Evolutionary conservation across 495 filamentous ascomycete genomes (phyloP).

Genomic region (Daldinia loculata): DNA sequence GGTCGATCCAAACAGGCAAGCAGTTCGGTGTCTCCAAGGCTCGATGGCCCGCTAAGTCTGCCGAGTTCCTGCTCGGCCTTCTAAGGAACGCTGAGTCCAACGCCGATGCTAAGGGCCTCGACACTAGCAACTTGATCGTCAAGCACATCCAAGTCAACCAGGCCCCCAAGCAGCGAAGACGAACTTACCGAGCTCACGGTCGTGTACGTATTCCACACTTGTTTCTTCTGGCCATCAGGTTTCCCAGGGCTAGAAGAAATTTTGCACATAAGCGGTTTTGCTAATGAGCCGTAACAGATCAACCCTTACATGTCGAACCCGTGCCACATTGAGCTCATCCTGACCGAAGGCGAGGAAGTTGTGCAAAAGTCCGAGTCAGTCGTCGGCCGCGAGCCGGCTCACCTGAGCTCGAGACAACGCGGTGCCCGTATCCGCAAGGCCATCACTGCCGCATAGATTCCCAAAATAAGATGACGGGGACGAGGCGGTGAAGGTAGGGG

Average conservation of each 20-base stretch:
- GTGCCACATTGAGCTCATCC: constrained; percentile 99
- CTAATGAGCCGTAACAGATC: constrained; percentile 68
- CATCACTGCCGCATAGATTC: constrained; percentile 77
- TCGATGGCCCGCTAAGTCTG: constrained; percentile 99
- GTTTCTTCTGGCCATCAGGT: background rate
- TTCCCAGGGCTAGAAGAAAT: background rate
- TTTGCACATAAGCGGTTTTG: background rate
- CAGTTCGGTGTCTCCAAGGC: constrained; percentile 96
- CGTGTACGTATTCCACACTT: constrained; percentile 74
- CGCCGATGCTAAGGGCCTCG: constrained; percentile 98
- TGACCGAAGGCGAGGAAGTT: constrained; percentile 93
- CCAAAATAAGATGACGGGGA: background rate
- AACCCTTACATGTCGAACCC: constrained; percentile 99
- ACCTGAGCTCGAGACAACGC: constrained; percentile 87
- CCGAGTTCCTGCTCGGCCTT: constrained; percentile 94
- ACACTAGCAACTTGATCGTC: constrained; percentile 93
- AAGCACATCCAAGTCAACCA: constrained; percentile 99
- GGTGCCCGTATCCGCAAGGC: constrained; percentile 78
- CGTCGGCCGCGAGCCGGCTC: constrained; percentile 65
- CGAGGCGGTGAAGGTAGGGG: constrained; percentile 9
- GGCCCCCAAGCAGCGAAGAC: constrained; percentile 95
- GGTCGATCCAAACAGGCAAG: constrained; percentile 74
- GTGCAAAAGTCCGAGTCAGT: constrained; percentile 81
- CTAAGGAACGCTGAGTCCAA: constrained; percentile 99
- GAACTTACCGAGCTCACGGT: constrained; percentile 99